Conservation (phyloP, 73 alveolate species). For the Paramecium sonneborni region DNA sequence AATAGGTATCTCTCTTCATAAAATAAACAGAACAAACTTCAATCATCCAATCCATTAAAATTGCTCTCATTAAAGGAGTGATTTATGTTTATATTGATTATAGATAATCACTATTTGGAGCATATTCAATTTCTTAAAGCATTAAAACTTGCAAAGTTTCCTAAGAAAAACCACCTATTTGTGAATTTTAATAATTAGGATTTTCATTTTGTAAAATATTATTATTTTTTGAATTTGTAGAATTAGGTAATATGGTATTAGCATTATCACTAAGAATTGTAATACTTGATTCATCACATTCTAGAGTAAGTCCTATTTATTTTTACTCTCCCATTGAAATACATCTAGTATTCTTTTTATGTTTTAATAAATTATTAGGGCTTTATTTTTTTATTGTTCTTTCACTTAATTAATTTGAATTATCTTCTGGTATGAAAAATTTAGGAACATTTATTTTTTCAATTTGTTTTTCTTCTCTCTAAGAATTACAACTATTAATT, state of each 20-base stretch:
- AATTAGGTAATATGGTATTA: neutral
- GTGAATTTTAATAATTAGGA: neutral
- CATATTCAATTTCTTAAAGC: conserved; percentile 6
- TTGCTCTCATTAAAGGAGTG: conserved; percentile 81
- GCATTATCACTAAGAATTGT: neutral
- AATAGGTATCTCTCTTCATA: conserved; percentile 85
- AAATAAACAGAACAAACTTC: conserved; percentile 91
- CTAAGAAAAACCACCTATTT: neutral
- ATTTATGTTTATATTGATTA: conserved; percentile 64
- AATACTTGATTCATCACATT: neutral
- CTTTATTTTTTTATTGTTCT: conserved; percentile 22
- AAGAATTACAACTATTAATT: neutral
- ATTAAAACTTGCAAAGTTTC: neutral
- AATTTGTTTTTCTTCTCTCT: neutral
- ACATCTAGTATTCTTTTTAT: conserved; percentile 46
- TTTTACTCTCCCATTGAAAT: conserved; percentile 18
- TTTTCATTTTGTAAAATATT: too few relatives aligned
- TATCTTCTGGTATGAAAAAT: neutral
- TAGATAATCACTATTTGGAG: conserved; percentile 61
- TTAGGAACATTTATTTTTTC: neutral
- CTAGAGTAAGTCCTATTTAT: neutral
- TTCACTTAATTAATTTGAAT: neutral
- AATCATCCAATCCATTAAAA: conserved; percentile 96
- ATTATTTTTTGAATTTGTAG: neutral
- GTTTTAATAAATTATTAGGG: neutral